Conservation (phyloP, 371 early-diverging fungal genomes). For the Vittaforma corneae region DNA sequence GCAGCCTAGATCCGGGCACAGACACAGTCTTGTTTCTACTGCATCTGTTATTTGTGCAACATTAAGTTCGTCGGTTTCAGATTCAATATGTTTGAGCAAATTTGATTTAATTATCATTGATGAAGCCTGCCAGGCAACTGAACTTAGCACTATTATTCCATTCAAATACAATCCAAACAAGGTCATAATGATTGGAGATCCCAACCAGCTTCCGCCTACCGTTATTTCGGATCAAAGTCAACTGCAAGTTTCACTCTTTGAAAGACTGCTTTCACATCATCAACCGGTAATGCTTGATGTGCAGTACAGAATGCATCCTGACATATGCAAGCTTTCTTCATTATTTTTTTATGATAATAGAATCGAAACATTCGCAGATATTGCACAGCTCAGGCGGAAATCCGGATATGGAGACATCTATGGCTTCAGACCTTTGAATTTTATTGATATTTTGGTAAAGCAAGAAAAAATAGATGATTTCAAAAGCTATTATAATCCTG, state of each 20-base stretch:
- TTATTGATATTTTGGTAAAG: slow-evolving; percentile 31
- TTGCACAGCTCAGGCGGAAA: background rate
- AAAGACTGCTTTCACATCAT: slow-evolving; percentile 10
- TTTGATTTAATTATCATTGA: slow-evolving; percentile 85
- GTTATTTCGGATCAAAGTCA: slow-evolving; percentile 61
- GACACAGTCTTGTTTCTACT: too few species aligned
- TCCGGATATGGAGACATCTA: background rate
- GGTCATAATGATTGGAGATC: slow-evolving; percentile 86
- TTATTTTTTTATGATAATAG: slow-evolving; percentile 44
- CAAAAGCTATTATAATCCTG: slow-evolving; percentile 19
- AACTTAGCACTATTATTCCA: slow-evolving; percentile 79
- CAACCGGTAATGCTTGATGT: slow-evolving; percentile 38
- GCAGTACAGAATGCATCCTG: slow-evolving; percentile 55
- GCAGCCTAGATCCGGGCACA: background rate
- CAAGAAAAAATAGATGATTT: slow-evolving; percentile 7
- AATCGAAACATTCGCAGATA: slow-evolving; percentile 9
- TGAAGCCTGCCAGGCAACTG: slow-evolving; percentile 88
- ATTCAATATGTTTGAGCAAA: slow-evolving; percentile 49
- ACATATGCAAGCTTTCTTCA: slow-evolving; percentile 36
- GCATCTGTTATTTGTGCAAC: slow-evolving; percentile 5
- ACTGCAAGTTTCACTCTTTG: slow-evolving; percentile 60
- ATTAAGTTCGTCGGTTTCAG: slow-evolving; percentile 2
- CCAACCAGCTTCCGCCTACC: slow-evolving; percentile 67
- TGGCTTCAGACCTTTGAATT: background rate
- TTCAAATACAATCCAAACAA: slow-evolving; percentile 66